Evolutionary conservation across 2,329 filamentous ascomycete genomes (phyloP), one percentile per base, ranked within the genome.

Genomic region (Pseudogymnoascus sp.): DNA sequence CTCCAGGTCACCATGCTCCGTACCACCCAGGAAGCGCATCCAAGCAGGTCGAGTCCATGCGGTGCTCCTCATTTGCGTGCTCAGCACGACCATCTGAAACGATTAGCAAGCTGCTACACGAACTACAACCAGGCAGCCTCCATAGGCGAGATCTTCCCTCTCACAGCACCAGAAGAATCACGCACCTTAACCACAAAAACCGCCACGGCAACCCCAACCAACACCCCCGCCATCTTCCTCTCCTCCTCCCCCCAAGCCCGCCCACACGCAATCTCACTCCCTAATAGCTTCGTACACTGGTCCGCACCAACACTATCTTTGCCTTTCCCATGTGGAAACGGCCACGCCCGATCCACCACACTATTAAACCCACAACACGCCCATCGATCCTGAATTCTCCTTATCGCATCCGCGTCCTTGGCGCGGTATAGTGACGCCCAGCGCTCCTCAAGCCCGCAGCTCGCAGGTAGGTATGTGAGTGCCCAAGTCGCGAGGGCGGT

Each of bases 281-380:
- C 76, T 67, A 79, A 85, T 4, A 77, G 73, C 54, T 76, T 71
- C 4, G 75, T 67, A 69, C 86, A 88, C 11, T 75, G 71, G 47
- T 73, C 67, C 18, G 31, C 31, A 14, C 12, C 36, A 4, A n/a
- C 3, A 12, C 5, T 8, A 10, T 34, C 31, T 34, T 7, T 14
- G 36, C 5, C 5, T 11, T 26, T 7, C 1, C 61, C 61, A 1
- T 62, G 66, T 0, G 77, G 77, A 64, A 88, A 89, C 0, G 88
- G 88, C 77, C 81, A 90, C 0, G 83, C 81, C 67, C 81, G 83
- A 69, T 91, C 86, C 31, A 71, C 73, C 29, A 83, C 71, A 4
- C 77, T 80, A 63, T 79, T 79, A 36, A 89, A 77, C 0, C 88
- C 88, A 68, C 88, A 91, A 75, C 88, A 91, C 6, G 81, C 71